Base-by-base conservation (phyloP, 2,329 filamentous ascomycete genomes). In the Tolypocladium capitatum region DNA sequence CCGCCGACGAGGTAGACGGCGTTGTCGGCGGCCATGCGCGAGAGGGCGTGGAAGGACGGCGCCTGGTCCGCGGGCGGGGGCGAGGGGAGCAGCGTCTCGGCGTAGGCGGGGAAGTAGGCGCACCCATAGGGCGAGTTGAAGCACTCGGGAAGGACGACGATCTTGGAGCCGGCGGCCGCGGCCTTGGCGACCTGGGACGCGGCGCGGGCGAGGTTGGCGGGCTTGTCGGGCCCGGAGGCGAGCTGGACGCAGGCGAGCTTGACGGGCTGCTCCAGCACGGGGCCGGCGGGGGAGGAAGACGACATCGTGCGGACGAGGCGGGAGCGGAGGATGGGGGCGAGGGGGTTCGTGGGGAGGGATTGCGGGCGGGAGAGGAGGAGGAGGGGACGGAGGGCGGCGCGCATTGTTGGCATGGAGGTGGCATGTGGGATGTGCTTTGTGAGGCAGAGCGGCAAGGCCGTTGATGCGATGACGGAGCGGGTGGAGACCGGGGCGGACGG, bases 81-180 rank as follows among this genome's bases (percentile, higher is more conserved):
- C 3, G 81, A 83, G 1, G 88, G 87, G 44, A 71, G 68, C n/a
- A 97, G 81, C 1, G 80, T 83, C 68, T 98, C 92, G 55, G 92
- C 90, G 66, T 97, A 97, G 51, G 82, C 78, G 47, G 90, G 84
- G 69, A 98, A 98, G 73, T 83, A 90, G 60, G 88, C 66, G 55
- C 82, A 89, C 55, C 92, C 92, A 68, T 98, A 98, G 9, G 92
- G 92, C 38, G 86, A 94, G 73, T 98, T 98, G 80, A 98, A 98
- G 75, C 92, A 98, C 71, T 98, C 92, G 33, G 92, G 92, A 18
- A 98, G 78, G 32, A 97, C 88, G 54, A 97, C 83, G 50, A 98
- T 81, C 49, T 85, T 81, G 51, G 91, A 88, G 55, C 91, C 91
- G 4, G 71, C 71, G 27, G 71, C 66, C 24, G 88, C 83, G 5